Conservation (phyloP, 2,329 filamentous ascomycete genomes). For the Corynespora cassiicola region DNA sequence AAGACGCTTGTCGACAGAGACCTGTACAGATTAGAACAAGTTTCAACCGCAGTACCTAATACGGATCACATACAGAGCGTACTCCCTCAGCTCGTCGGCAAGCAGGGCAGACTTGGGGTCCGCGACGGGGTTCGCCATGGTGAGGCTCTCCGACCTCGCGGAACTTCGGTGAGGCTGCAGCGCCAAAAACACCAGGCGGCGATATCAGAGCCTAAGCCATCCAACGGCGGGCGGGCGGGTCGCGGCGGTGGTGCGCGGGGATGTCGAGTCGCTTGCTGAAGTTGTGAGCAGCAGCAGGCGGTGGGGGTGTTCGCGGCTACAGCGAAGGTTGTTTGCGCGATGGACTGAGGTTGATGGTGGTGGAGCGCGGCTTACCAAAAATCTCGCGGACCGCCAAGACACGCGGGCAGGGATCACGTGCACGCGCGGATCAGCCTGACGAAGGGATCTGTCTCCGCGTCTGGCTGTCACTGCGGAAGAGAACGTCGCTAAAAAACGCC, state of each 20-base stretch:
- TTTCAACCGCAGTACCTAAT: not conserved
- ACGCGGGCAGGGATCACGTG: too few species aligned
- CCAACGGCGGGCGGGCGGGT: conserved; percentile 6
- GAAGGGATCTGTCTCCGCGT: too few species aligned
- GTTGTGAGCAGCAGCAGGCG: too few species aligned
- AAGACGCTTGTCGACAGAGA: conserved; percentile 82
- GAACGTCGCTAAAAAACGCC: too few species aligned
- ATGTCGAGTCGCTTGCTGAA: too few species aligned
- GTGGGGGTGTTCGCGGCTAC: too few species aligned
- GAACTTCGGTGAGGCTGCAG: conserved; percentile 27
- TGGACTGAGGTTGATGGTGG: too few species aligned
- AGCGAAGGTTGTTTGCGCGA: too few species aligned
- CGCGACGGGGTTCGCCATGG: conserved; percentile 33
- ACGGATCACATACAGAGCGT: conserved; percentile 31
- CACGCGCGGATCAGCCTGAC: too few species aligned
- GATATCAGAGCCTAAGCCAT: conserved; percentile 29
- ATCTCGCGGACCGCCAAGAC: too few species aligned
- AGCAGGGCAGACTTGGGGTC: conserved; percentile 42
- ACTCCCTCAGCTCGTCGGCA: conserved; percentile 39
- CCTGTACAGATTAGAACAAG: conserved; percentile 54
- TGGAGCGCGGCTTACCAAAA: too few species aligned
- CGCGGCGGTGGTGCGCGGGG: not conserved
- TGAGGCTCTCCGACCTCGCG: conserved; percentile 23
- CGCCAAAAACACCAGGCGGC: conserved; percentile 19
- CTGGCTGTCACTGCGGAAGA: too few species aligned